Conservation (phyloP, 2,329 filamentous ascomycete species). For the Sporothrix brunneoviolacea region DNA sequence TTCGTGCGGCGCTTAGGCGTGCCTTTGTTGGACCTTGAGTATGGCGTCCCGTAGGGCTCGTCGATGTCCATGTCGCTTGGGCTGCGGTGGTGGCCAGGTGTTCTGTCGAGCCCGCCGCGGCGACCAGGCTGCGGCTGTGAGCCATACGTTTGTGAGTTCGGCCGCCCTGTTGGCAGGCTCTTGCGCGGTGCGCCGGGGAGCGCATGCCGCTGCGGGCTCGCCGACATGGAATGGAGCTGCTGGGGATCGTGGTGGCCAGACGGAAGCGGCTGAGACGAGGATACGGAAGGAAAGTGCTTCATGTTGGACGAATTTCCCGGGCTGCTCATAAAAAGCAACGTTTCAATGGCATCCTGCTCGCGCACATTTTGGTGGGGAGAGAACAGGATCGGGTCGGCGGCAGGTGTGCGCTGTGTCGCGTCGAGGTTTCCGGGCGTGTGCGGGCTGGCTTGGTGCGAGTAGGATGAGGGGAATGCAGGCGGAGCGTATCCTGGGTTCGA, state of each 20-base stretch:
- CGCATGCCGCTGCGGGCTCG: slow-evolving; percentile 29
- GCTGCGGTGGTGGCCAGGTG: slow-evolving; percentile 26
- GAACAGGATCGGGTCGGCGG: slow-evolving; percentile 50
- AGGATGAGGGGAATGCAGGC: slow-evolving; percentile 43
- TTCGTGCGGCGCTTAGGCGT: slow-evolving; percentile 40
- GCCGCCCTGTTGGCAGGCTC: slow-evolving; percentile 42
- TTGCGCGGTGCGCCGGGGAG: slow-evolving; percentile 47
- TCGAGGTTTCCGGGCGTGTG: slow-evolving; percentile 34
- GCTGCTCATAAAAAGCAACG: slow-evolving; percentile 74
- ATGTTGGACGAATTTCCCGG: slow-evolving; percentile 63
- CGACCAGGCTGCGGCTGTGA: slow-evolving; percentile 23
- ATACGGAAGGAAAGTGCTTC: slow-evolving; percentile 43
- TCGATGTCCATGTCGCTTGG: slow-evolving; percentile 44
- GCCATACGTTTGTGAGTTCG: slow-evolving; percentile 16
- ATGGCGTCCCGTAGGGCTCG: slow-evolving; percentile 30
- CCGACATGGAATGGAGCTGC: slow-evolving; percentile 19
- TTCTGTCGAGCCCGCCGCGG: neutral
- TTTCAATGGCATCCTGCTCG: slow-evolving; percentile 77
- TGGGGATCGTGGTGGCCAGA: slow-evolving; percentile 24
- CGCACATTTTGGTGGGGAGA: slow-evolving; percentile 63
- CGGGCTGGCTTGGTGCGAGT: slow-evolving; percentile 32
- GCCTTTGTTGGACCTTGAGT: slow-evolving; percentile 24
- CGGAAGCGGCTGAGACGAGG: slow-evolving; percentile 31
- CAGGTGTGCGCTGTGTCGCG: slow-evolving; percentile 29
- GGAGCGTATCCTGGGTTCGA: slow-evolving; percentile 41